Evolutionary conservation across 352 stramenopile genomes (phyloP), one percentile per base, ranked within the genome.

Genomic region (Blastocystis sp.): DNA sequence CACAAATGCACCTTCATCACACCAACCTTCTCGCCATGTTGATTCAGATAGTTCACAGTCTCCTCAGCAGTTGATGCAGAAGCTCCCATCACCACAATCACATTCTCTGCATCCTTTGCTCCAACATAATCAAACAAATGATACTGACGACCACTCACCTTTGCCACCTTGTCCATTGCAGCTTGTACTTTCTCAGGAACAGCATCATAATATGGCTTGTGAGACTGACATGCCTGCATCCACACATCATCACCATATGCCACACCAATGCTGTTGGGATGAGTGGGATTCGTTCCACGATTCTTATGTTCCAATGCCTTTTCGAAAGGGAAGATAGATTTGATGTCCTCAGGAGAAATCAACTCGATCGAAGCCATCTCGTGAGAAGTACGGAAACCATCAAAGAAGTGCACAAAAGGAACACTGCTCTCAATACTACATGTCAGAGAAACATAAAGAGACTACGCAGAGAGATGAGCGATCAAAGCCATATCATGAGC

Each of bases 51-150:
- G 24, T 90, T 90, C 14, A 92, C 89, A 19, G 91, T 91, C 37
- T 93, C 89, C 63, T 92, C 80, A 7, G 90, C 91, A 7, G 88
- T 88, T 1, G 89, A 51, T 39, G 71, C 89, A 0, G 91, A 92
- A 37, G 93, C 90, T 56, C 92, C 92, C 16, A 93, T 89, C 66
- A 93, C 89, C 16, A 94, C 91, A 43, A 94, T 87, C 2, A 94
- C 92, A 81, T 88, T 88, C 90, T 93, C 90, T 27, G 92, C 92
- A 59, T 94, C 91, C 3, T 88, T 21, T 0, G 90, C 88, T 56
- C 92, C 92, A 54, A 90, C 89, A 89, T 94, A 94, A 88, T 94
- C 92, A 89, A 93, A 94, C 67, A 94, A 89, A 32, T 91, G 90
- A 89, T 94, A 94, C 88, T 93, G 91, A 65, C 91, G 90, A 88